These are phyloP conservation scores for Dioszegia hungarica DNA, from an alignment of 768 basidiomycete genomes.

Conservation along the genomic window DNA sequence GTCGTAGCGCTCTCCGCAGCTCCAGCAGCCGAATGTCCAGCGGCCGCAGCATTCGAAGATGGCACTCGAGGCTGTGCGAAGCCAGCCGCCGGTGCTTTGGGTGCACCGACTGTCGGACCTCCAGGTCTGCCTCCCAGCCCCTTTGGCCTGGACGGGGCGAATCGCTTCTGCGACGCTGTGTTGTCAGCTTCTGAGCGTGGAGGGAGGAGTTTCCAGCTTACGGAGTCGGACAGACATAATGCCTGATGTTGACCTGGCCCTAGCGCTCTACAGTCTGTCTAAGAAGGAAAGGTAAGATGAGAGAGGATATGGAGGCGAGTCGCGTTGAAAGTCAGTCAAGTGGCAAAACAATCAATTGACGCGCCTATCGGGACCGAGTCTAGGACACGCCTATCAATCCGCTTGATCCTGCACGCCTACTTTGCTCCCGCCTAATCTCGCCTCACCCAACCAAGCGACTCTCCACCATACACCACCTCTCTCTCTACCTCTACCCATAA, in stretches of 20 bases:
- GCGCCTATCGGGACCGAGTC: too few species aligned
- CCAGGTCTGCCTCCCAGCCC: constrained; percentile 3
- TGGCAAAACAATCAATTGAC: background rate
- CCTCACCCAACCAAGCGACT: background rate
- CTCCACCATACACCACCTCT: background rate
- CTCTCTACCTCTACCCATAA: background rate
- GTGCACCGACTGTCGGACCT: background rate
- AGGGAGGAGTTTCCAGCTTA: background rate
- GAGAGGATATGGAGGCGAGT: too few species aligned
- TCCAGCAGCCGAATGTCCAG: background rate
- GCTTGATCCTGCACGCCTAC: too few species aligned
- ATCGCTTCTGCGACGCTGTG: constrained; percentile 2
- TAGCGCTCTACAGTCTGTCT: too few species aligned
- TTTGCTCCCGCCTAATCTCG: background rate
- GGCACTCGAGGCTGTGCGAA: background rate
- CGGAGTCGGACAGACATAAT: constrained; percentile 1
- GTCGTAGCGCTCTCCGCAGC: too few species aligned
- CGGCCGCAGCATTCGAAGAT: background rate
- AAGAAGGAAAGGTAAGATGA: too few species aligned
- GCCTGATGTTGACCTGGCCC: too few species aligned
- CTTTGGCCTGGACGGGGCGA: background rate
- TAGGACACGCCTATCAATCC: too few species aligned
- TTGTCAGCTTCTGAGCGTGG: background rate
- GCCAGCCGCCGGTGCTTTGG: background rate
- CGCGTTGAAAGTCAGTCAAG: too few species aligned